Percentiles rank a stretch among this genome's conserved stretches.
Evolutionary conservation across 2,329 filamentous ascomycete species (phyloP).

Genomic region (Sporothrix protearum): DNA sequence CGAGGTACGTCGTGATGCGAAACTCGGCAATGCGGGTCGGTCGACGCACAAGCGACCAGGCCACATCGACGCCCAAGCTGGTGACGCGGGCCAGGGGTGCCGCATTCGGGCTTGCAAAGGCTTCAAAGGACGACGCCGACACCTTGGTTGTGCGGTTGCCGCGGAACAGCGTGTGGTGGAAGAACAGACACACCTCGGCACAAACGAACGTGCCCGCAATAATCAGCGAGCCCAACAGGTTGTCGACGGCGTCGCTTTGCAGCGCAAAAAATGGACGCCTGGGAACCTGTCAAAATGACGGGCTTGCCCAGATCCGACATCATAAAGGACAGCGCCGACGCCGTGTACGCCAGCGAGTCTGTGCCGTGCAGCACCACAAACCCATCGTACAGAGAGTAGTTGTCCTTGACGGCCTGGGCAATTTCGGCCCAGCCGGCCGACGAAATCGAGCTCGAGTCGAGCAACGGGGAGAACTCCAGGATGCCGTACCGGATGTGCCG

Average conservation of each 20-base stretch:
- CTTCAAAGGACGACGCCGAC: constrained; percentile 79
- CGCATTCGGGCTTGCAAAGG: constrained; percentile 84
- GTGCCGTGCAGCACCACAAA: constrained; percentile 91
- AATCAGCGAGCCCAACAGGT: constrained; percentile 81
- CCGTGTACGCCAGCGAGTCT: constrained; percentile 84
- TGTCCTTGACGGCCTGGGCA: constrained; percentile 71
- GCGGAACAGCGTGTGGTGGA: constrained; percentile 85
- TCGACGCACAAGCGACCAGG: constrained; percentile 73
- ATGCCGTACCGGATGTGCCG: constrained; percentile 80
- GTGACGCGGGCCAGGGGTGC: constrained; percentile 78
- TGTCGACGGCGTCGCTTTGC: constrained; percentile 88
- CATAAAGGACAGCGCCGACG: constrained; percentile 90
- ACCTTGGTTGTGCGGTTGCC: constrained; percentile 87
- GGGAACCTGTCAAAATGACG: constrained; percentile 78
- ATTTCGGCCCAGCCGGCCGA: constrained; percentile 83
- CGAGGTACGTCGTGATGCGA: constrained; percentile 67
- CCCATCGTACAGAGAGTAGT: constrained; percentile 84
- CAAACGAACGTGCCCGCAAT: constrained; percentile 86
- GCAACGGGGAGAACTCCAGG: constrained; percentile 76
- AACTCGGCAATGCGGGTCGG: constrained; percentile 73
- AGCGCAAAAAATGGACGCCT: constrained; percentile 86
- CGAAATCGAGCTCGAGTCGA: constrained; percentile 88
- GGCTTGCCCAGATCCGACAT: constrained; percentile 86
- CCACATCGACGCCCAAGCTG: constrained; percentile 73
- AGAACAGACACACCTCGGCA: constrained; percentile 90